Evolutionary conservation across 768 basidiomycete species (phyloP), one percentile per base, ranked within the genome.

Genomic region (Hebeloma cylindrosporum): DNA sequence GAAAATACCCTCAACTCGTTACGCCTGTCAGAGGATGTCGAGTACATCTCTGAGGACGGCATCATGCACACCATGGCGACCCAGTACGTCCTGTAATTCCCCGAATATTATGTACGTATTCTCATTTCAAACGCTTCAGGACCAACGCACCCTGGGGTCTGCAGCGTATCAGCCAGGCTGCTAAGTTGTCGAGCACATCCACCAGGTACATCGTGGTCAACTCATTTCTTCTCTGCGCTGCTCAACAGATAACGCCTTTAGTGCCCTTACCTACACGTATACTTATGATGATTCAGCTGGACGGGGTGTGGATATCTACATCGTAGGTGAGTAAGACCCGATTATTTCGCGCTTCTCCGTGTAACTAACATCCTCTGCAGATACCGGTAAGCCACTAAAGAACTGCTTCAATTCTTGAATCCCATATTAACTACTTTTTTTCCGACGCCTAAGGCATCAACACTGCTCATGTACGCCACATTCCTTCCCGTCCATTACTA

Each of bases 271-370:
- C 3, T 67, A 53, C 45, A 52, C 47, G n/a, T 67, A 63, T 47
- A 62, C 52, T 3, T 71, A 64, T 46, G 59, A 67, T 32, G 42
- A 45, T 22, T 39, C 59, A 22, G 68, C 60, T 7, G 69, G 69
- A 18, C 29, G 44, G 17, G 68, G 66, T n/a, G 69, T 68, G 23
- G 68, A 69, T 51, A 63, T 76, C 48, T 74, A 72, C 48, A 50
- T 74, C 40, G 56, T 75, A 43, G 74, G 70, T 69, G 22, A 42
- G 60, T 47, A n/a, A 7, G 5, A 21, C 16, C 21, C 7, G 41
- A 20, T 7, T 7, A 28, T 20, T 33, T 8, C 30, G 13, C 4
- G 14, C 25, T 42, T 32, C 26, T 25, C 23, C 27, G 26, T 28
- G 6, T 23, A 13, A 28, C 29, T 43, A 18, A 21, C n/a, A 18